These are phyloP conservation scores for Pythium brachiatum DNA, from an alignment of 352 stramenopile genomes.

Conservation along the genomic window DNA sequence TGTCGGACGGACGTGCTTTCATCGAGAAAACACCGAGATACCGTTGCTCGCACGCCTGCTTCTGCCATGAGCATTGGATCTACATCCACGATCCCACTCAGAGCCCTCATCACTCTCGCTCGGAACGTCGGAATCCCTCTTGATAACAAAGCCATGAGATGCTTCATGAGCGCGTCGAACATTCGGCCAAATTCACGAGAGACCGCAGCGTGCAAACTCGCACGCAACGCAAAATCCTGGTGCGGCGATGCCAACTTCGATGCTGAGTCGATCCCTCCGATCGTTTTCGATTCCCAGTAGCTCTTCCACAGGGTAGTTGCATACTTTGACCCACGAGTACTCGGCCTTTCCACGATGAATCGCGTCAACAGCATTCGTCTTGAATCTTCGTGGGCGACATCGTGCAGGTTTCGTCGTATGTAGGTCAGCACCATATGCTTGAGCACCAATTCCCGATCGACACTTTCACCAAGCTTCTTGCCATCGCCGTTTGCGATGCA, in stretches of 20 bases:
- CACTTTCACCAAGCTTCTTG: slow-evolving; percentile 11
- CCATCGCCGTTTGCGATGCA: slow-evolving; percentile 23
- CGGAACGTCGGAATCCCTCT: slow-evolving; percentile 67
- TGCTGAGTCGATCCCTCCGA: slow-evolving; percentile 29
- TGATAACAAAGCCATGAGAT: slow-evolving; percentile 77
- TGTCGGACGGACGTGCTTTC: slow-evolving; percentile 78
- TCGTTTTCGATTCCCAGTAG: slow-evolving; percentile 40
- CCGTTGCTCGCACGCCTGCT: slow-evolving; percentile 44
- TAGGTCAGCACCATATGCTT: slow-evolving; percentile 70
- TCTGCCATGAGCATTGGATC: slow-evolving; percentile 85
- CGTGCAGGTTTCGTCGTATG: slow-evolving; percentile 33
- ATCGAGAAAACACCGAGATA: slow-evolving; percentile 71
- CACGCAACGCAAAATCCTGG: slow-evolving; percentile 38
- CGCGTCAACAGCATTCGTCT: slow-evolving; percentile 51
- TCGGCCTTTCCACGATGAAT: slow-evolving; percentile 38
- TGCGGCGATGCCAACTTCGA: slow-evolving; percentile 49
- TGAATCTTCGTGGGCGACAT: slow-evolving; percentile 44
- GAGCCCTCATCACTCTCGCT: slow-evolving; percentile 73
- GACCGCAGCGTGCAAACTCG: slow-evolving; percentile 48
- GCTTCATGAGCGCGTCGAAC: slow-evolving; percentile 67
- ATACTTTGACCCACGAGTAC: neutral
- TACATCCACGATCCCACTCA: slow-evolving; percentile 76
- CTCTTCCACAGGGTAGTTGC: slow-evolving; percentile 39
- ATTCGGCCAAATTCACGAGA: slow-evolving; percentile 59
- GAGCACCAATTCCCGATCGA: slow-evolving; percentile 29